These are phyloP conservation scores for Colletotrichum sp. DNA, from an alignment of 2,329 filamentous ascomycete species.

Conservation along the genomic window DNA sequence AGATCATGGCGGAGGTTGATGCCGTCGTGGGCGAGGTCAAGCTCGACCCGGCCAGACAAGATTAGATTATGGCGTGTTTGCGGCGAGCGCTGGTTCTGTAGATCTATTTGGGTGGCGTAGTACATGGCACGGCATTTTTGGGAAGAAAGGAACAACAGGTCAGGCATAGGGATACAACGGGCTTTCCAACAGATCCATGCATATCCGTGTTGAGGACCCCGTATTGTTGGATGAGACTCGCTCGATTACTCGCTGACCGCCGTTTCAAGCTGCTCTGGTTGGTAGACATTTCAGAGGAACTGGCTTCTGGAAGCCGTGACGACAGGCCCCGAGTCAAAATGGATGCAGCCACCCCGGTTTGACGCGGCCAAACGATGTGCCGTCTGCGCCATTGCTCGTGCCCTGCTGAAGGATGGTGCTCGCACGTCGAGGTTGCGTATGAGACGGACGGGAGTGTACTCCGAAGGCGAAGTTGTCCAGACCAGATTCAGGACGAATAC, in stretches of 20 bases:
- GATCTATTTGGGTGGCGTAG: neutral
- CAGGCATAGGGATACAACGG: neutral
- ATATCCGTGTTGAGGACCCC: neutral
- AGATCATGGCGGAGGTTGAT: slow-evolving; percentile 57
- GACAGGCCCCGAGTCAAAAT: neutral
- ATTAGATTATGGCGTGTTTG: slow-evolving; percentile 12
- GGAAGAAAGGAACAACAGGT: neutral
- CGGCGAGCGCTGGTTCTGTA: neutral
- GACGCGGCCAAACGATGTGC: neutral
- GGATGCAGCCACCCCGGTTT: neutral
- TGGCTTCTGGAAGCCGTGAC: slow-evolving; percentile 10
- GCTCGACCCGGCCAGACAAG: slow-evolving; percentile 23
- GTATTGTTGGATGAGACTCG: neutral
- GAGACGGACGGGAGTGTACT: neutral
- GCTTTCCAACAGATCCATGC: neutral
- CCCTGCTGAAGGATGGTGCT: neutral
- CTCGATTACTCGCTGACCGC: neutral
- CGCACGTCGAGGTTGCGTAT: neutral
- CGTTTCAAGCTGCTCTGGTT: neutral
- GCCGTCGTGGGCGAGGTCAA: slow-evolving; percentile 32
- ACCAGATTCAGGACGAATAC: neutral
- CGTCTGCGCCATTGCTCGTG: neutral
- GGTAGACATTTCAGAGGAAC: neutral
- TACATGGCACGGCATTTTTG: neutral
- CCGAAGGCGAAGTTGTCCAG: neutral